phyloP scores from a whole-genome alignment of 768 basidiomycete genomes.

The Coprinopsis strossmayeri region DNA sequence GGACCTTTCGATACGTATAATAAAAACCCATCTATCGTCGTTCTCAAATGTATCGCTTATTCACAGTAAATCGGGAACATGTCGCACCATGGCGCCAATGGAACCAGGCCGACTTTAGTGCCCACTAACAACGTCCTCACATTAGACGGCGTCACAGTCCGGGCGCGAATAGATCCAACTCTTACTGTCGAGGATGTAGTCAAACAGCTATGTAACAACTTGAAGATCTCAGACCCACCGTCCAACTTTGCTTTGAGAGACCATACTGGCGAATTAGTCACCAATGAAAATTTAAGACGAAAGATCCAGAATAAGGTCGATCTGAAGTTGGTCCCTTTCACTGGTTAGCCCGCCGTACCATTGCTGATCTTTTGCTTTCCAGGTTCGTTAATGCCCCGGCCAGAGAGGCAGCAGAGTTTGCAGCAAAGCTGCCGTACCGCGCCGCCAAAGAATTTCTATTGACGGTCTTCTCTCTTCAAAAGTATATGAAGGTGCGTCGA shows the following conservation, averaged over 20 bases:
- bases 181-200: slow-evolving; percentile 82
- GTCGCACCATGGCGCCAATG: background rate
- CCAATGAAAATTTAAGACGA: slow-evolving; percentile 78
- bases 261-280: slow-evolving; percentile 77
- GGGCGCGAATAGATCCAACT: slow-evolving; percentile 80
- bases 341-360: slow-evolving; percentile 2
- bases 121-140: slow-evolving; percentile 85
- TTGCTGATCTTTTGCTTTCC: slow-evolving; percentile 9
- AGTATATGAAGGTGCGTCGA: slow-evolving; percentile 60
- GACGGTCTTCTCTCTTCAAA: slow-evolving; percentile 74
- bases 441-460: slow-evolving; percentile 59
- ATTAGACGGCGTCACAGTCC: slow-evolving; percentile 65
- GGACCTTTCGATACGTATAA: background rate
- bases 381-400: slow-evolving; percentile 78
- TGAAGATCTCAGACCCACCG: slow-evolving; percentile 72
- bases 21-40: background rate
- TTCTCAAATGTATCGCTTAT: background rate
- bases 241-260: slow-evolving; percentile 74
- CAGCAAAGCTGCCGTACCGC: slow-evolving; percentile 55
- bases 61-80: slow-evolving; percentile 1
- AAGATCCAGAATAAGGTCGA: slow-evolving; percentile 75
- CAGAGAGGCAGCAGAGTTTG: slow-evolving; percentile 72
- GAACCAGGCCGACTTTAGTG: slow-evolving; percentile 39
- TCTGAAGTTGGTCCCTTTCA: slow-evolving; percentile 53
- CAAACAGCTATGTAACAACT: slow-evolving; percentile 72